Base-by-base conservation (phyloP, 192 early-diverging fungal species). In the Phlyctochytrium planicorne region DNA sequence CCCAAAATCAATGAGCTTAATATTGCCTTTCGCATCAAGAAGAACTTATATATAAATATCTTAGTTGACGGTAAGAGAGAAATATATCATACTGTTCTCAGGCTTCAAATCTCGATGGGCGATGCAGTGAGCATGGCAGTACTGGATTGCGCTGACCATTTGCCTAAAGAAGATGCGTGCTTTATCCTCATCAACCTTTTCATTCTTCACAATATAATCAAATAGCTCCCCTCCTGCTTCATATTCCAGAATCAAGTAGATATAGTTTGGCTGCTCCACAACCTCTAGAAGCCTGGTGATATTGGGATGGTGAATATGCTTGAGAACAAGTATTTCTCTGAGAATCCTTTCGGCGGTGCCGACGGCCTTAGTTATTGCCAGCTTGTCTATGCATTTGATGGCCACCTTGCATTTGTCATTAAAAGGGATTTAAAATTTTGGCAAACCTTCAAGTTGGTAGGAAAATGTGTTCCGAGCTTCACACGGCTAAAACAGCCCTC, bases 231-330 rank as follows among this genome's bases (percentile, higher is more conserved):
- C 93, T 35, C 91, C 90, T 17, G 86, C 77, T 67, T 87, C 91
- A 68, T 90, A 82, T 70, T 96, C 92, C 87, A 96, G 91, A 30
- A 94, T 86, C 70, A 96, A 81, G 72, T 91, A 94, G 29, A 95
- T 81, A 40, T 37, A 67, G 69, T 89, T 87, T 29, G 86, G 74
- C 27, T 88, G 88, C 82, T 93, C 88, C 34, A 96, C 84, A 68
- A 94, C 91, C 62, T 89, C 82, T 63, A 89, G 80, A 23, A 98
- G 78, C 6, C 84, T 82, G n/a, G 91, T 80, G 12, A 98, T 86
- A 67, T 91, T 91, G 27, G 79, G 81, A 73, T 96, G 94, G 36
- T 62, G 56, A 4, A 82, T 36, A 33, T 71, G 69, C 4, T 73
- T 67, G 24, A 90, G 80, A 30, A 91, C 79, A 40, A 87, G 71